Evolutionary conservation across 2,329 filamentous ascomycete genomes (phyloP), one percentile per base, ranked within the genome.

Genomic region (Sporothrix mexicana): DNA sequence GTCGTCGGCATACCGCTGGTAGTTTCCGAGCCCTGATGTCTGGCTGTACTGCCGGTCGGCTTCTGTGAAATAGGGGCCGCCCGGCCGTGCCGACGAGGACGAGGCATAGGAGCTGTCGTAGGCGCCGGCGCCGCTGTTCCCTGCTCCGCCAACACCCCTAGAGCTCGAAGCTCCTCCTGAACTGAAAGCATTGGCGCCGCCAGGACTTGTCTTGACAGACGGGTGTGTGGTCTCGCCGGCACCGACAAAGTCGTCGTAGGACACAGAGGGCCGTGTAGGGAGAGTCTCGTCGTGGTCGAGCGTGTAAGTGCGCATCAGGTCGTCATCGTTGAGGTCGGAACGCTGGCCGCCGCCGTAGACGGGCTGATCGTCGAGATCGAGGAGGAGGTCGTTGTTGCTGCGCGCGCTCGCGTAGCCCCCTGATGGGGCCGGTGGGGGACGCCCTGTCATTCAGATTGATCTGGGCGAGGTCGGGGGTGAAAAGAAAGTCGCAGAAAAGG

Each of bases 211-310:
- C 61, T 59, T 71, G 61, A 66, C 72, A 20, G 72, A 73, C 17
- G 72, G 80, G 68, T 87, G 85, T 70, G 85, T 82, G 74, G 86
- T 83, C 74, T 85, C 85, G 75, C 85, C 84, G 68, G 86, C 90
- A 76, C 95, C 95, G 75, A 98, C 91, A 81, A 98, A 98, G 78
- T 96, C 92, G 85, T 98, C 95, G 83, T 98, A 98, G 73, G 94
- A 97, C 70, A 95, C 90, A 36, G 95, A 98, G 70, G 94, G 93
- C 77, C 95, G 92, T 73, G 90, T 83, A 74, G 88, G 88, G 64
- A 87, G 84, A 76, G 93, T 88, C 20, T 72, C 74, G 73, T 73
- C 72, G 75, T 89, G 86, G 78, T 93, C 87, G 79, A 92, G 90
- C 78, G 92, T 88, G 83, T 93, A 95, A 76, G 89, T 89, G 80